Evolutionary conservation across 192 early-diverging fungal species (phyloP).

Genomic region (Coemansia sp.): DNA sequence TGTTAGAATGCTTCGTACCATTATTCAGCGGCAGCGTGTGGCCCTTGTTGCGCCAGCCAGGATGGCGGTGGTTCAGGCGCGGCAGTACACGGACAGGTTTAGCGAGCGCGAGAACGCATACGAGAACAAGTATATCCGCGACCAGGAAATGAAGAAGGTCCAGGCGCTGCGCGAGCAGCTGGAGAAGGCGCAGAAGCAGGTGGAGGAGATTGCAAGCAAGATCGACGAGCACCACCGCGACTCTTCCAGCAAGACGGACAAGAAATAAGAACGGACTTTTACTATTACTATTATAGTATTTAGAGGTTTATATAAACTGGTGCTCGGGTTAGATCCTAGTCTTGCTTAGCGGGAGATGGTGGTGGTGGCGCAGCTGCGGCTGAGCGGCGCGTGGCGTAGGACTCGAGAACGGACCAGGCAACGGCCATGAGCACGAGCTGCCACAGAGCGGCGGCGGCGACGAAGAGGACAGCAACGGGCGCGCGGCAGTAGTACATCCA

Average conservation of each 20-base stretch:
- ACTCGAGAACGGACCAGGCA: conserved; percentile 44
- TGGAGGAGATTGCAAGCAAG: conserved; percentile 27
- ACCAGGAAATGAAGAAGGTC: conserved; percentile 39
- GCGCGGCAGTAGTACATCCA: conserved; percentile 73
- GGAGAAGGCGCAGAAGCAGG: conserved; percentile 25
- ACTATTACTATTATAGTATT: background rate
- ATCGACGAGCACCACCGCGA: conserved; percentile 16
- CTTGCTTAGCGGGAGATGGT: background rate
- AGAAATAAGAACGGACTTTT: conserved; percentile 1
- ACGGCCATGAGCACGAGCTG: conserved; percentile 40
- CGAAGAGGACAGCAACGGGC: conserved; percentile 58
- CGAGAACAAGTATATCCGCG: conserved; percentile 51
- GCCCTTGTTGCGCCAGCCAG: conserved; percentile 4
- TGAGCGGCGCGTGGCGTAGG: conserved; percentile 15
- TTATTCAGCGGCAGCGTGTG: conserved; percentile 19
- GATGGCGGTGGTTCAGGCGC: conserved; percentile 5
- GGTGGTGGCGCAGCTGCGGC: background rate
- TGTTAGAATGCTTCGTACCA: conserved; percentile 42
- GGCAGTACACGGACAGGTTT: conserved; percentile 35
- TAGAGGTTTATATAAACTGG: background rate
- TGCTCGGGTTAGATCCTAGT: background rate
- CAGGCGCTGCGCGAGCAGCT: conserved; percentile 31
- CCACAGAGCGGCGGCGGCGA: conserved; percentile 54
- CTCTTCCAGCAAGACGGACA: background rate
- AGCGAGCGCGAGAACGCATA: conserved; percentile 45